Conservation (phyloP, 2,329 filamentous ascomycete species). For the Cercospora brassicicola region DNA sequence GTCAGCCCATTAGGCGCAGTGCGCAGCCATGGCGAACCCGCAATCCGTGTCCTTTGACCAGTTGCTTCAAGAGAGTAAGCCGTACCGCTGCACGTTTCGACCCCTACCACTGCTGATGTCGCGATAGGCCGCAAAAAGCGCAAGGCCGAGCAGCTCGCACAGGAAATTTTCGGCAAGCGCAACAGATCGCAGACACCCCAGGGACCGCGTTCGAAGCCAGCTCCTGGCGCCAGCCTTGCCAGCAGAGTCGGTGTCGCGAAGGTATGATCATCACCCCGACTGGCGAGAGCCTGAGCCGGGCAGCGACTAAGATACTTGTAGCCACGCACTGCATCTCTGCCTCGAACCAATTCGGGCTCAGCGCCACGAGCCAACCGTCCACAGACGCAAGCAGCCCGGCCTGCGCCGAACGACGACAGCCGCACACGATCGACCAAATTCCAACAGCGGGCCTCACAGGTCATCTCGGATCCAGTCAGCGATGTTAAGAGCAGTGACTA, state of each 20-base stretch:
- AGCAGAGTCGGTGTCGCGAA: slow-evolving; percentile 74
- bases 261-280: slow-evolving; percentile 45
- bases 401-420: slow-evolving; percentile 32
- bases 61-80: slow-evolving; percentile 29
- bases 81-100: not conserved
- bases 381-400: slow-evolving; percentile 21
- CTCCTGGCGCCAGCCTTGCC: slow-evolving; percentile 57
- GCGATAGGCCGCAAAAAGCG: slow-evolving; percentile 27
- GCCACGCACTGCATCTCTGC: slow-evolving; percentile 34
- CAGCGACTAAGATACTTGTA: not conserved
- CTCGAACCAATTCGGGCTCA: slow-evolving; percentile 29
- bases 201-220: slow-evolving; percentile 44
- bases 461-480: slow-evolving; percentile 30
- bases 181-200: slow-evolving; percentile 60
- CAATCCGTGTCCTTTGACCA: slow-evolving; percentile 23
- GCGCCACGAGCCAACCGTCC: slow-evolving; percentile 25
- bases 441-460: slow-evolving; percentile 15
- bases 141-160: slow-evolving; percentile 54
- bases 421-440: slow-evolving; percentile 45
- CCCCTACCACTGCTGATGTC: not conserved
- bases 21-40: slow-evolving; percentile 21
- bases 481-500: slow-evolving; percentile 33
- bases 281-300: not conserved
- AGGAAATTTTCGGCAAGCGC: slow-evolving; percentile 66
- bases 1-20: not conserved